Conservation (phyloP, 345 rosid genomes). For the Barbarea vulgaris region DNA sequence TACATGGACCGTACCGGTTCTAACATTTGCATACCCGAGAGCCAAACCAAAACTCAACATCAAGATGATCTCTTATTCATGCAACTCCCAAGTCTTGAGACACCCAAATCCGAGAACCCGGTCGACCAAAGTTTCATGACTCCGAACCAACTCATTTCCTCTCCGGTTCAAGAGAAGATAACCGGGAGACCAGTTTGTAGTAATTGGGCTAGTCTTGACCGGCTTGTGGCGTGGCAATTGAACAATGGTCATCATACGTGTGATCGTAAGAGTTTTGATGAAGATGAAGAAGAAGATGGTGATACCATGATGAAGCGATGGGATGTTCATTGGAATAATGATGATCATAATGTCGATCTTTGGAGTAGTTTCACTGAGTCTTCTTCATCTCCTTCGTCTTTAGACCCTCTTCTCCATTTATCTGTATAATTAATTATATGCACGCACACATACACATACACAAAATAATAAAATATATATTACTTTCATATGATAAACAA, state of each 20-base stretch:
- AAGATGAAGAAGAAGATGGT: slow-evolving; percentile 47
- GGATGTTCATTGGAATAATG: slow-evolving; percentile 39
- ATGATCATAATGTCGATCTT: slow-evolving; percentile 50
- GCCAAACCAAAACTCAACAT: slow-evolving; percentile 35
- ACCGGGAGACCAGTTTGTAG: slow-evolving; percentile 37
- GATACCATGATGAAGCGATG: slow-evolving; percentile 42
- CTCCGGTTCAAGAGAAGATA: slow-evolving; percentile 40
- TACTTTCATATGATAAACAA: neutral
- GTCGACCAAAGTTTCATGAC: slow-evolving; percentile 46
- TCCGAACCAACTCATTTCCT: slow-evolving; percentile 28
- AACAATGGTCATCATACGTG: slow-evolving; percentile 57
- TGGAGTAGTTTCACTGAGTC: slow-evolving; percentile 68
- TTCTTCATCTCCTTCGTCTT: slow-evolving; percentile 59
- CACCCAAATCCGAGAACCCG: slow-evolving; percentile 46
- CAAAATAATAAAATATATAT: neutral
- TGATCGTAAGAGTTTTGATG: slow-evolving; percentile 48
- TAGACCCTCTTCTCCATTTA: slow-evolving; percentile 72
- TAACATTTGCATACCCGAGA: slow-evolving; percentile 55
- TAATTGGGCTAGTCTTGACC: slow-evolving; percentile 83
- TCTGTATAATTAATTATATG: slow-evolving; percentile 60
- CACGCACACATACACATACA: slow-evolving; percentile 24
- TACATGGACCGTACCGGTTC: slow-evolving; percentile 63
- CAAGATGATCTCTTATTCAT: slow-evolving; percentile 43
- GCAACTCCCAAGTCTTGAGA: slow-evolving; percentile 78
- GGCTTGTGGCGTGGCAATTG: slow-evolving; percentile 92